Evolutionary conservation across 352 stramenopile genomes (phyloP).

Genomic region (Globisporangium alternatum): DNA sequence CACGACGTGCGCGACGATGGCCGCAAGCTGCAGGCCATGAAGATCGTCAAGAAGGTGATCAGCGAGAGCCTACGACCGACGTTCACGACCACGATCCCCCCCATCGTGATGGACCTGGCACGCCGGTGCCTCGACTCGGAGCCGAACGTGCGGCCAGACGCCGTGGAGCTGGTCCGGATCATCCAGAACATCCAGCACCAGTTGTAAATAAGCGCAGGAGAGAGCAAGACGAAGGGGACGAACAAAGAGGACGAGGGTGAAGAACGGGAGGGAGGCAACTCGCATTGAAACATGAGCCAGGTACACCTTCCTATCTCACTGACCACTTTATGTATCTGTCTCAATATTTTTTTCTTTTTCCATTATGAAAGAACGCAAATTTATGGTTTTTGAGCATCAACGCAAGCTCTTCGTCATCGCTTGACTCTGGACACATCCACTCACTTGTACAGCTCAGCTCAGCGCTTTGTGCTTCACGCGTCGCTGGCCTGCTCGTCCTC

Average conservation of each 20-base stretch:
- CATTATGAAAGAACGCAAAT: not conserved
- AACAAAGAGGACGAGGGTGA: not conserved
- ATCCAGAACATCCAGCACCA: conserved; percentile 59
- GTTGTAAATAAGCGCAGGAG: conserved; percentile 27
- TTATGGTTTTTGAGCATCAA: not conserved
- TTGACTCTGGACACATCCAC: too few species aligned
- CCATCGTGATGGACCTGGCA: conserved; percentile 55
- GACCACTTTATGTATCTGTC: conserved; percentile 5
- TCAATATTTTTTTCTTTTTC: conserved; percentile 8
- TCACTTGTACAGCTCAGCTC: too few species aligned
- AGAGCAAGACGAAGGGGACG: not conserved
- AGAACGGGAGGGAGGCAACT: not conserved
- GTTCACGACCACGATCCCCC: conserved; percentile 52
- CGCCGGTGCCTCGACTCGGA: conserved; percentile 65
- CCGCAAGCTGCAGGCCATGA: conserved; percentile 80
- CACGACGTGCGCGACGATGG: conserved; percentile 71
- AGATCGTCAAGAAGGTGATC: conserved; percentile 85
- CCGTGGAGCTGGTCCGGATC: conserved; percentile 60
- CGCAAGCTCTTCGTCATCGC: not conserved
- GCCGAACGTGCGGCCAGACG: conserved; percentile 62
- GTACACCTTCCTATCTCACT: not conserved
- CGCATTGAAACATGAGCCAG: not conserved
- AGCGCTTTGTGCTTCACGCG: not conserved
- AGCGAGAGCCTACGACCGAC: conserved; percentile 61
- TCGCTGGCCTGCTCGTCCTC: not conserved